Percentiles rank a stretch among this genome's conserved stretches.
Conservation (phyloP, 2,329 filamentous ascomycete species). For the Fusarium sp. region DNA sequence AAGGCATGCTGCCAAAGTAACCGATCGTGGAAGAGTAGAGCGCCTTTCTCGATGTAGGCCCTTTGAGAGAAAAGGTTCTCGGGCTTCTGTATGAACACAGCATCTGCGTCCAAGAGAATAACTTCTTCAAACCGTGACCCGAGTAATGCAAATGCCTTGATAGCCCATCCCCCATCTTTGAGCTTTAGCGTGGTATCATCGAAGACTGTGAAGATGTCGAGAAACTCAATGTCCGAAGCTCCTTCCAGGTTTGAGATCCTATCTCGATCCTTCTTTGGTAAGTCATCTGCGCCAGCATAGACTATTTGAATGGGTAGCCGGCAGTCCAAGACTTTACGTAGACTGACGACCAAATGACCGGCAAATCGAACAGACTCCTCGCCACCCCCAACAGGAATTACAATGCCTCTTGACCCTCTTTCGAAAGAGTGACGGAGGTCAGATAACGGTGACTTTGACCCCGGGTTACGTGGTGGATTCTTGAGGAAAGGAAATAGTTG, state of each 20-base stretch:
- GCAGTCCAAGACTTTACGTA: slow-evolving; percentile 43
- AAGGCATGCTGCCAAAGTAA: slow-evolving; percentile 50
- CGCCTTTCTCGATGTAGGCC: slow-evolving; percentile 46
- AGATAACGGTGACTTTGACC: slow-evolving; percentile 34
- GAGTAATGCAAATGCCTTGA: slow-evolving; percentile 54
- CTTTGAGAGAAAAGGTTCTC: slow-evolving; percentile 47
- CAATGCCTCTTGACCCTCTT: slow-evolving; percentile 42
- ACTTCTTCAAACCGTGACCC: slow-evolving; percentile 51
- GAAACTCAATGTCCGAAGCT: slow-evolving; percentile 39
- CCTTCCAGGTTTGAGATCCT: slow-evolving; percentile 26
- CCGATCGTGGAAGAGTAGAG: slow-evolving; percentile 55
- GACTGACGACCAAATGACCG: slow-evolving; percentile 47
- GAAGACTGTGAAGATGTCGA: slow-evolving; percentile 49
- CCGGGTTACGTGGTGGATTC: neutral
- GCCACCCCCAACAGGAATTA: slow-evolving; percentile 47
- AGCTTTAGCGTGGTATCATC: slow-evolving; percentile 46
- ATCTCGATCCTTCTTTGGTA: slow-evolving; percentile 40
- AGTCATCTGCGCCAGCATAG: slow-evolving; percentile 50
- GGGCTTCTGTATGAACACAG: slow-evolving; percentile 52
- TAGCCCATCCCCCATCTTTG: slow-evolving; percentile 50
- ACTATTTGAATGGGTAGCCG: slow-evolving; percentile 50
- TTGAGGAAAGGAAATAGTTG: slow-evolving; percentile 42
- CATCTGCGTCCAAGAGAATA: slow-evolving; percentile 53
- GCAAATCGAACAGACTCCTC: slow-evolving; percentile 45
- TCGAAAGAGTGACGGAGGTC: slow-evolving; percentile 38